A percentile compares a stretch with the other conserved stretches of the same genome.
phyloP scores from a whole-genome alignment of 306 rosid genomes.

The Herpetospermum pedunculosum region DNA sequence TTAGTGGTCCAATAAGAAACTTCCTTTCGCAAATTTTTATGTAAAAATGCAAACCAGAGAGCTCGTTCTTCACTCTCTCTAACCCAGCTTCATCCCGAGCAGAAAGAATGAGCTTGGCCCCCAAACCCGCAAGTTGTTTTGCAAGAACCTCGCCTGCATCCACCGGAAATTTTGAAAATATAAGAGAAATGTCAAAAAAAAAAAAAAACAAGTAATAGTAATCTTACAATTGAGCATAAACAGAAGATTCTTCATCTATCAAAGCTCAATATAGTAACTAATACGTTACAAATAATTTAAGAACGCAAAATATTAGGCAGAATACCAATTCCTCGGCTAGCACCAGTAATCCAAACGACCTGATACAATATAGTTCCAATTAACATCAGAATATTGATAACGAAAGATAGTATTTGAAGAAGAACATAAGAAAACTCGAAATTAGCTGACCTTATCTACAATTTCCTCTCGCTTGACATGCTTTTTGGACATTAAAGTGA shows the following conservation, averaged over 20 bases:
- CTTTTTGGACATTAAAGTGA: conserved; percentile 65
- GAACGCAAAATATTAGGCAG: neutral
- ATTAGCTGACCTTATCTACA: conserved; percentile 56
- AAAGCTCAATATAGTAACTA: neutral
- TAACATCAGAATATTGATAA: neutral
- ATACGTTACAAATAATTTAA: neutral
- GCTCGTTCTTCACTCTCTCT: conserved; percentile 56
- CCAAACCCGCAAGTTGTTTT: conserved; percentile 73
- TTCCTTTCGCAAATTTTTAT: neutral
- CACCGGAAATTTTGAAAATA: conserved; percentile 2
- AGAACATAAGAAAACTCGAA: neutral
- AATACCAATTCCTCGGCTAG: conserved; percentile 95
- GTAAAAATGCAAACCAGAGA: conserved; percentile 44
- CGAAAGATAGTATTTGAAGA: neutral
- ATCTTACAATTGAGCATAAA: neutral
- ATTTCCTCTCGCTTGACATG: conserved; percentile 51
- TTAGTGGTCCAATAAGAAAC: neutral
- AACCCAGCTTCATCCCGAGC: conserved; percentile 82
- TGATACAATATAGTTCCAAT: conserved; percentile 16
- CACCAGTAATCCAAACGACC: conserved; percentile 96
- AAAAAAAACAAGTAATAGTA: neutral
- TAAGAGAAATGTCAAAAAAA: neutral
- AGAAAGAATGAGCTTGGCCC: conserved; percentile 84
- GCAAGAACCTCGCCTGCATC: conserved; percentile 72
- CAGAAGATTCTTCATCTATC: neutral